A percentile compares a stretch with the other conserved stretches of the same genome.
These are phyloP conservation scores for Pseudopyrenochaeta lycopersici DNA, from an alignment of 2,329 filamentous ascomycete species.

Conservation along the genomic window DNA sequence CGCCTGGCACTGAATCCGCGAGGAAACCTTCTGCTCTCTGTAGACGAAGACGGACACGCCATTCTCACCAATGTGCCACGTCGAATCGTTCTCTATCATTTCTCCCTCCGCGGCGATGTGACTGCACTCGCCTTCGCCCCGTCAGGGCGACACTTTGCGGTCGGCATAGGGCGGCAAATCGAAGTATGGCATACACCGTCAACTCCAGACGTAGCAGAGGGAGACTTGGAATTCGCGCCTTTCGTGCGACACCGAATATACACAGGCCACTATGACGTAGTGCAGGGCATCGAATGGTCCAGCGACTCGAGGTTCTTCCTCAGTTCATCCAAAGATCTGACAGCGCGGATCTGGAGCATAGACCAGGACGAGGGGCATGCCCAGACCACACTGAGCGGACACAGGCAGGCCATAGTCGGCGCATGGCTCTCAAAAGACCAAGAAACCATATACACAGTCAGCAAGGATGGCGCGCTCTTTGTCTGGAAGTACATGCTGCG, in stretches of 20 bases:
- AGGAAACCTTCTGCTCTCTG: conserved; percentile 89
- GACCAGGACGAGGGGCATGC: conserved; percentile 86
- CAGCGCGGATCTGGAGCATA: conserved; percentile 93
- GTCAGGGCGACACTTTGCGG: conserved; percentile 89
- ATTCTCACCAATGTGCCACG: conserved; percentile 91
- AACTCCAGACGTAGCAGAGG: conserved; percentile 82
- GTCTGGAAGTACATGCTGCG: conserved; percentile 84
- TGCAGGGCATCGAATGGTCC: conserved; percentile 92
- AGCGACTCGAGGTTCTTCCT: conserved; percentile 95
- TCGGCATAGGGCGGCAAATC: conserved; percentile 83
- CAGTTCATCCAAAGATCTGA: conserved; percentile 90
- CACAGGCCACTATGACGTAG: conserved; percentile 86
- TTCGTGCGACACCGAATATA: conserved; percentile 90
- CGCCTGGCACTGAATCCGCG: conserved; percentile 87
- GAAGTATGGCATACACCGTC: conserved; percentile 97
- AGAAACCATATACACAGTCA: conserved; percentile 94
- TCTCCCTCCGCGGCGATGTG: conserved; percentile 88
- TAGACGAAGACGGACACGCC: conserved; percentile 93
- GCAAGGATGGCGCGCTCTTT: conserved; percentile 96
- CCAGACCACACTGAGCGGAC: conserved; percentile 88
- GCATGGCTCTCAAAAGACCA: conserved; percentile 97
- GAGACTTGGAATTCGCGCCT: conserved; percentile 91
- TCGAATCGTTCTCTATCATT: conserved; percentile 88
- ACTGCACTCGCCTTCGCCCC: conserved; percentile 90
- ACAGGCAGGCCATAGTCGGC: conserved; percentile 88